Conservation (phyloP, 2,329 filamentous ascomycete species). For the Cordyceps cicadae region DNA sequence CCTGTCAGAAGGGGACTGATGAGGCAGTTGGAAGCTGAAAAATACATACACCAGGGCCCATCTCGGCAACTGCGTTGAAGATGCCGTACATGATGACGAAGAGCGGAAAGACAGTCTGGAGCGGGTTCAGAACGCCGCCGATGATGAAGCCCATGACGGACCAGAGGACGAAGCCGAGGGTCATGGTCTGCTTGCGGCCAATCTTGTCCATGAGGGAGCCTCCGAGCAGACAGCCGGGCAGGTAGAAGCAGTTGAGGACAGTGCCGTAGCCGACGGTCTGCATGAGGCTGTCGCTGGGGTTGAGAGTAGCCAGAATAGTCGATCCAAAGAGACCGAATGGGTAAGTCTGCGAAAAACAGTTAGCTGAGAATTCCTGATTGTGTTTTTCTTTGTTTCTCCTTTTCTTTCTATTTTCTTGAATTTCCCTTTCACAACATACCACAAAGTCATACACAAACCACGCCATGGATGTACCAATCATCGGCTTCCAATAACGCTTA, state of each 20-base stretch:
- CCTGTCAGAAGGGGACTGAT: not conserved
- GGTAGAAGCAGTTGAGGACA: slow-evolving; percentile 18
- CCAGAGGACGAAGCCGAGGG: slow-evolving; percentile 18
- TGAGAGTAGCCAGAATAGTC: slow-evolving; percentile 17
- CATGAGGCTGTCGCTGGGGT: slow-evolving; percentile 15
- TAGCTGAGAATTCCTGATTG: not conserved
- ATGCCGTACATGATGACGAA: slow-evolving; percentile 45
- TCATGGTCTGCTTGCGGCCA: slow-evolving; percentile 25
- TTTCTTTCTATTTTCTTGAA: too few relatives aligned
- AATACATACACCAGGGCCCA: slow-evolving; percentile 34
- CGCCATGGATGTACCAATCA: slow-evolving; percentile 41
- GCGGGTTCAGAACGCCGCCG: slow-evolving; percentile 36
- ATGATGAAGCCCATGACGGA: slow-evolving; percentile 39
- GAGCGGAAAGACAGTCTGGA: slow-evolving; percentile 38
- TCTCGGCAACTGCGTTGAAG: slow-evolving; percentile 28
- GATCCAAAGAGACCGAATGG: slow-evolving; percentile 20
- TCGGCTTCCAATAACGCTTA: slow-evolving; percentile 33
- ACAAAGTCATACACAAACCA: slow-evolving; percentile 38
- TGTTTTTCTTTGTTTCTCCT: too few relatives aligned
- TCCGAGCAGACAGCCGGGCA: slow-evolving; percentile 26
- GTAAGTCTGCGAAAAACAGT: slow-evolving; percentile 14
- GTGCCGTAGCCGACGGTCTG: slow-evolving; percentile 19
- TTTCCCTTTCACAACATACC: slow-evolving; percentile 1
- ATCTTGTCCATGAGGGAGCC: slow-evolving; percentile 31
- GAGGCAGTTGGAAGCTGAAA: slow-evolving; percentile 22